phyloP scores from a whole-genome alignment of 78 protist species.

The Protostelium mycophagum region DNA sequence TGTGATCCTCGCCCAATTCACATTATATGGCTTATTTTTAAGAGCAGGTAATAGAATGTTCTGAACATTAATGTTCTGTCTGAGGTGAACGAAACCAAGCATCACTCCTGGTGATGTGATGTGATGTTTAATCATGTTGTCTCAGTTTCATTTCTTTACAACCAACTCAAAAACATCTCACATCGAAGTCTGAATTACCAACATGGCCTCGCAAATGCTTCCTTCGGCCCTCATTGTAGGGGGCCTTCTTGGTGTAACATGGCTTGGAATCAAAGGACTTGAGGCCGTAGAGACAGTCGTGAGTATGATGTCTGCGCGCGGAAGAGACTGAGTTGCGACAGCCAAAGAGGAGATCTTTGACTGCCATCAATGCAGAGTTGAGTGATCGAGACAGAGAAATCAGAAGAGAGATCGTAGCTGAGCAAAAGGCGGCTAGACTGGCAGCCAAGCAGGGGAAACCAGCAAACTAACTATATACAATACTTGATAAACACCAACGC shows the following conservation, averaged over 20 bases:
- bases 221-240: neutral
- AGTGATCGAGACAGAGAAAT: neutral
- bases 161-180: neutral
- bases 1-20: neutral
- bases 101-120: neutral
- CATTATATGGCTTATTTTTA: neutral
- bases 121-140: too few species aligned
- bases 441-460: neutral
- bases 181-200: neutral
- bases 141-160: too few species aligned
- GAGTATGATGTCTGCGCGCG: neutral
- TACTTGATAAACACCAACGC: too few species aligned
- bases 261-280: neutral
- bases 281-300: neutral
- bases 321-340: neutral
- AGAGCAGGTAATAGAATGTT: neutral
- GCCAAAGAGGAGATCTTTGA: neutral
- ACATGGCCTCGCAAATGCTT: neutral
- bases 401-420: neutral
- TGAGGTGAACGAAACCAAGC: neutral
- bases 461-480: too few species aligned
- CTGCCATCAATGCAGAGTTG: neutral
- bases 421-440: neutral
- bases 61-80: neutral
- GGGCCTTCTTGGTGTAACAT: neutral